Evolutionary conservation across 2,329 filamentous ascomycete species (phyloP).

Genomic region (Alternaria incomplexa): DNA sequence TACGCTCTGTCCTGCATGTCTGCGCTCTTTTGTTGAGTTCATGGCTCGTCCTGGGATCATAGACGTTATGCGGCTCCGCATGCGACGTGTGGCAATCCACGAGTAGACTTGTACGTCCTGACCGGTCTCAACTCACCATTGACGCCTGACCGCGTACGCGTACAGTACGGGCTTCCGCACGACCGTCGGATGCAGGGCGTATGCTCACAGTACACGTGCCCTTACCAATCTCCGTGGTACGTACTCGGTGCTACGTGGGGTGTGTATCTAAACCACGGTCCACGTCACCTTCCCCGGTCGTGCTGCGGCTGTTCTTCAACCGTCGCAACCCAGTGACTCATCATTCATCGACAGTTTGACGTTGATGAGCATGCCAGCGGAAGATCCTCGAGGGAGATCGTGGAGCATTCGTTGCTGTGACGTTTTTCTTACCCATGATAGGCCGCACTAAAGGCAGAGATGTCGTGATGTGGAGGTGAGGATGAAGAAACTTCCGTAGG

Average conservation of each 20-base stretch:
- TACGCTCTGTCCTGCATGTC: not conserved
- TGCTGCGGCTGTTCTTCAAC: conserved; percentile 8
- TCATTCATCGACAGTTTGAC: not conserved
- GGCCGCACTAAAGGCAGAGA: not conserved
- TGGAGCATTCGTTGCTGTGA: not conserved
- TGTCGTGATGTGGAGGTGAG: not conserved
- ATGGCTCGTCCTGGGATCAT: not conserved
- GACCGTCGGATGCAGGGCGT: not conserved
- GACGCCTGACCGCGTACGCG: not conserved
- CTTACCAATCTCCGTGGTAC: not conserved
- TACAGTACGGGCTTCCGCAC: not conserved
- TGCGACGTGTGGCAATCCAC: not conserved
- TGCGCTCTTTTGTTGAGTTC: not conserved
- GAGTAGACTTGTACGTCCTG: not conserved
- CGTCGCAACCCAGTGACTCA: not conserved
- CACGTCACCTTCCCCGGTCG: conserved; percentile 17
- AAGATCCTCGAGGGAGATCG: not conserved
- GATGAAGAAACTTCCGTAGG: not conserved
- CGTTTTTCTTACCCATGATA: not conserved
- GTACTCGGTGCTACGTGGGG: conserved; percentile 9
- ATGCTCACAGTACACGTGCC: not conserved
- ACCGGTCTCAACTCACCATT: not conserved
- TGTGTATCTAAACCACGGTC: conserved; percentile 7
- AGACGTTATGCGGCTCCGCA: not conserved
- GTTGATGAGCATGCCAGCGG: not conserved